Percentiles rank a stretch among this genome's conserved stretches.
phyloP scores from a whole-genome alignment of 2,329 filamentous ascomycete species.

The Rutstroemia sp. region DNA sequence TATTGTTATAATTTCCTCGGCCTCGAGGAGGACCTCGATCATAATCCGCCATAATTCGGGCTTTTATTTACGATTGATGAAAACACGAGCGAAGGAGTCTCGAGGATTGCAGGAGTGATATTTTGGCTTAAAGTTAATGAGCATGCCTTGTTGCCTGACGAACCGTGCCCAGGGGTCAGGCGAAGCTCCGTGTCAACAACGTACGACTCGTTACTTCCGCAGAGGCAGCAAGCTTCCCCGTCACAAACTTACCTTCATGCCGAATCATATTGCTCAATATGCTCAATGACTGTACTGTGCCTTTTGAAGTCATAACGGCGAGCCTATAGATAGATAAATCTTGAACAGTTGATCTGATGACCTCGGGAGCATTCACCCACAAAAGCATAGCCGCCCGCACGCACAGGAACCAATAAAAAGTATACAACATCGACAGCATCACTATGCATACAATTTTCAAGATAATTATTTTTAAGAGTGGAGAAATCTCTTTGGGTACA shows the following conservation, averaged over 20 bases:
- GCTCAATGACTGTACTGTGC: too few relatives aligned
- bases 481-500: not conserved
- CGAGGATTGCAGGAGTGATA: not conserved
- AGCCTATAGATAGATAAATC: too few relatives aligned
- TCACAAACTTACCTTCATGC: too few relatives aligned
- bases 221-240: too few relatives aligned
- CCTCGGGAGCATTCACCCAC: too few relatives aligned
- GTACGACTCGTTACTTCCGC: too few relatives aligned
- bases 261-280: too few relatives aligned
- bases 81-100: not conserved
- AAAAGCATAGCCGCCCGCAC: not conserved
- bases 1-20: conserved; percentile 42
- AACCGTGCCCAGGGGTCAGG: not conserved
- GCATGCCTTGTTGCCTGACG: not conserved
- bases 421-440: not conserved
- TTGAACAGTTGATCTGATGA: too few relatives aligned
- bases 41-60: conserved; percentile 42
- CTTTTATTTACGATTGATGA: not conserved
- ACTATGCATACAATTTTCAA: not conserved
- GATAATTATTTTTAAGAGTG: conserved; percentile 5
- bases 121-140: not conserved
- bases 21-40: conserved; percentile 30
- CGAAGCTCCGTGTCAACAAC: not conserved
- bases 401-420: not conserved
- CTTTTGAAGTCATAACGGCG: too few relatives aligned